phyloP scores from a whole-genome alignment of 305 asterid genomes.

The Solanum hybrid region DNA sequence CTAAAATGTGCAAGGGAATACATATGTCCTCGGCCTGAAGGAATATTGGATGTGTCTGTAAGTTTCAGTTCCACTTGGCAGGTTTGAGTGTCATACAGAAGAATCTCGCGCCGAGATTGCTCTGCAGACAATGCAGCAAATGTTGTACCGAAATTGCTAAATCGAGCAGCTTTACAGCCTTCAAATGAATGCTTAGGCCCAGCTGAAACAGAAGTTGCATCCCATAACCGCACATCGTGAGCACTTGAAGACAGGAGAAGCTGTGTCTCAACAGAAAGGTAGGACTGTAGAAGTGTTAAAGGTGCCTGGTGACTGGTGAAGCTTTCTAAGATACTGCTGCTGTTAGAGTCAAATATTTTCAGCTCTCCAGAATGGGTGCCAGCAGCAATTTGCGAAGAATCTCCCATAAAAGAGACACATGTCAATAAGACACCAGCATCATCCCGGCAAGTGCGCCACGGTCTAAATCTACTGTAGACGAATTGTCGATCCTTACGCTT shows the following conservation, averaged over 20 bases:
- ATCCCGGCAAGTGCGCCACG: constrained; percentile 96
- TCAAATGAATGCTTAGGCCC: constrained; percentile 93
- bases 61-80: constrained; percentile 59
- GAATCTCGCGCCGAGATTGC: constrained; percentile 68
- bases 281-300: constrained; percentile 67
- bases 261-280: constrained; percentile 52
- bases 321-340: constrained; percentile 64
- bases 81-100: constrained; percentile 63
- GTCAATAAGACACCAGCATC: constrained; percentile 62
- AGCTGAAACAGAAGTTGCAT: constrained; percentile 56
- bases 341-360: constrained; percentile 77
- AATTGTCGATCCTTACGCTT: constrained; percentile 92
- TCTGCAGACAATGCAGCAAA: constrained; percentile 75
- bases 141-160: constrained; percentile 63
- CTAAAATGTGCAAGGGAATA: constrained; percentile 79
- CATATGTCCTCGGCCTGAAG: constrained; percentile 63
- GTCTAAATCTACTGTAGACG: constrained; percentile 90
- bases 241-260: constrained; percentile 78
- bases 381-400: constrained; percentile 71
- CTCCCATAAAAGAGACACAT: constrained; percentile 78
- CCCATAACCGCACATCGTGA: constrained; percentile 86
- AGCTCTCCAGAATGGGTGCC: constrained; percentile 94
- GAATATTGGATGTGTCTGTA: constrained; percentile 42
- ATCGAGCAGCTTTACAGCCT: constrained; percentile 75
- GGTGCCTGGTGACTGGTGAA: constrained; percentile 81